Conservation (phyloP, 2,329 filamentous ascomycete genomes). For the Fusarium floridanum region DNA sequence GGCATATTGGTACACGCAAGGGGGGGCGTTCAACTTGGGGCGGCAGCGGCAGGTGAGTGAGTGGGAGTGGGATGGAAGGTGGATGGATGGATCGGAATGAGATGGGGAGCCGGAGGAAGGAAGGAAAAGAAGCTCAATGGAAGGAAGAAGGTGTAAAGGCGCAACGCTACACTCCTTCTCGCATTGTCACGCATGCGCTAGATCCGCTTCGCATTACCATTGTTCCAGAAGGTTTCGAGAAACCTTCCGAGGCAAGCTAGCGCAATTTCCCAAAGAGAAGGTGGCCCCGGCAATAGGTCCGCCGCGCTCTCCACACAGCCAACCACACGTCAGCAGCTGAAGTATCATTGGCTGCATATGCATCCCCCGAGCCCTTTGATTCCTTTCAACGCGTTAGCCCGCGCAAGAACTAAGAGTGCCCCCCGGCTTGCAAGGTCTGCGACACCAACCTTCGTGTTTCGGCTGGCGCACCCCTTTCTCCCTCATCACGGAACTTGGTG, state of each 20-base stretch:
- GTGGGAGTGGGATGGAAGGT: conserved; percentile 4
- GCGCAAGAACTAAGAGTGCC: background rate
- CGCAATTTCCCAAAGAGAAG: conserved; percentile 44
- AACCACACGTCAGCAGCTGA: conserved; percentile 41
- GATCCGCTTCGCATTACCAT: conserved; percentile 34
- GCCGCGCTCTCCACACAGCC: conserved; percentile 42
- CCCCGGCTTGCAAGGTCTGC: conserved; percentile 16
- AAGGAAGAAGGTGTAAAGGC: conserved; percentile 30
- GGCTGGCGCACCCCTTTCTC: conserved; percentile 5
- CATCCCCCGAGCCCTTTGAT: conserved; percentile 12
- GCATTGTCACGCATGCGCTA: conserved; percentile 35
- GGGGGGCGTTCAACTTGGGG: conserved; percentile 8
- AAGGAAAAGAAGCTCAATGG: conserved; percentile 38
- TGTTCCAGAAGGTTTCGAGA: conserved; percentile 53
- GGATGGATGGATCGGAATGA: conserved; percentile 28
- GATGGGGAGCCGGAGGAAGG: conserved; percentile 23
- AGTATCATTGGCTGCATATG: background rate
- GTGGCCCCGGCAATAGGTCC: conserved; percentile 40
- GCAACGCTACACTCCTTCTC: conserved; percentile 39
- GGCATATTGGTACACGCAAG: conserved; percentile 6
- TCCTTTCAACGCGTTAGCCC: conserved; percentile 25
- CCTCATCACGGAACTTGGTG: conserved; percentile 23
- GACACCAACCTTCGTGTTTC: conserved; percentile 22
- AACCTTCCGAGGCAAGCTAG: conserved; percentile 52
- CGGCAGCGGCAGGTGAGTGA: conserved; percentile 12